Base-by-base conservation (phyloP, 768 basidiomycete genomes). In the Leucocoprinus birnbaumii region DNA sequence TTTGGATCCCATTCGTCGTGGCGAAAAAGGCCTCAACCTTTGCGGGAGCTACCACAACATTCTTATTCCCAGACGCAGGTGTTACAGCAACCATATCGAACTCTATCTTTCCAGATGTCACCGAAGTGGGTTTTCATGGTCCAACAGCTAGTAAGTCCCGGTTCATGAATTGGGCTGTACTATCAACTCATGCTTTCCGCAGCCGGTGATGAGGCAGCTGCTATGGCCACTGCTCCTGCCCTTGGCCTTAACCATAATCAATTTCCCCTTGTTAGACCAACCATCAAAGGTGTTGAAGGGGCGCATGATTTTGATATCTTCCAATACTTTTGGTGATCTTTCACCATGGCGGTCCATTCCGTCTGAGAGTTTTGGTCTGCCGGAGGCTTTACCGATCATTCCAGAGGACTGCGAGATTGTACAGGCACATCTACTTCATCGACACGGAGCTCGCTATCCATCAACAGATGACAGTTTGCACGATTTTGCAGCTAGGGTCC, bases 401-500 rank as follows among this genome's bases (percentile, higher is more conserved):
- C 82, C 82, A 0, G 65, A 67, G 1, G 75, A 74, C 0, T 84
- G 81, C 57, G 66, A 66, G 31, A 59, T 84, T 45, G 72, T 70
- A 1, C 77, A 76, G 45, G 75, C 79, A 16, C 85, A 88, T 62
- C 64, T 89, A 48, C 66, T 88, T 51, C 84, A 88, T 63, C 79
- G 86, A 7, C 87, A 89, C 61, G 87, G 86, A 31, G 86, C 86
- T 4, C 71, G 88, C 27, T 81, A 79, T 61, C 77, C 83, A n/a
- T 82, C 81, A 0, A 65, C 68, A 3, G 78, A 69, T 57, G 63
- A 76, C 19, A 75, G 73, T 7, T 76, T 75, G 21, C 68, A 77
- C 16, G 68, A 66, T 11, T 73, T 83, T 57, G 76, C 80, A 3
- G 60, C 63, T 18, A 74, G 75, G n/a, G 60, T 85, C n/a, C 77